Base-by-base conservation (phyloP, 139 green algal genomes). In the Chlamydomonas incerta region DNA sequence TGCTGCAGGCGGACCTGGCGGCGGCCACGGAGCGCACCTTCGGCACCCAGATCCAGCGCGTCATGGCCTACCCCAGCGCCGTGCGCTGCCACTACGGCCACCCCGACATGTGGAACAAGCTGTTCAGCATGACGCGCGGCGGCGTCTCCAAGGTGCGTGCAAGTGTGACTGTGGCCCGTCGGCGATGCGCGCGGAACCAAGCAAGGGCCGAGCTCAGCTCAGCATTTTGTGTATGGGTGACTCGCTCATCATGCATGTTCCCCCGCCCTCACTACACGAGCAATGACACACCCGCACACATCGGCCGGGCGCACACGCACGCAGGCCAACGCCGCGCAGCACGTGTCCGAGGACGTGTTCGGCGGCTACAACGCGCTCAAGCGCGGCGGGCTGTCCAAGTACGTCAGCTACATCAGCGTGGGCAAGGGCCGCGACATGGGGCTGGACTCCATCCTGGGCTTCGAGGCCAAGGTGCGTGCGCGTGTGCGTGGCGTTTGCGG, bases 381-480 rank as follows among this genome's bases (percentile, higher is more conserved):
- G 74, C 90, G 95, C 14, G 93, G 95, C 31, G 95, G 94, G 6
- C 75, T 90, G 31, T 90, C 96, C 75, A 95, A 94, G 58, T 98
- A 97, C 87, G 93, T 95, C 57, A 94, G 96, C 70, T 97, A 97
- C 93, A 97, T 98, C 73, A 81, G 69, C 28, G 83, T 91, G 68
- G 93, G 95, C 74, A 98, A 98, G 92, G 95, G 95, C 58, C 90
- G 95, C 33, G 95, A 98, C 87, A 96, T 98, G 91, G 95, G 94
- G 37, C 95, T 98, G 41, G 95, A 96, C 63, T 95, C 94, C 57
- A 97, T 98, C 80, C 94, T 96, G 81, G 79, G 84, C 34, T 98
- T 98, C 67, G 95, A 98, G 91, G 91, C 89, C 72, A 98, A 97
- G 91, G 93, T 96, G 60, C 23, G 85, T 0, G 24, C 17, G 55